Evolutionary conservation across 2,329 filamentous ascomycete species (phyloP).

Genomic region (Nemania serpens): DNA sequence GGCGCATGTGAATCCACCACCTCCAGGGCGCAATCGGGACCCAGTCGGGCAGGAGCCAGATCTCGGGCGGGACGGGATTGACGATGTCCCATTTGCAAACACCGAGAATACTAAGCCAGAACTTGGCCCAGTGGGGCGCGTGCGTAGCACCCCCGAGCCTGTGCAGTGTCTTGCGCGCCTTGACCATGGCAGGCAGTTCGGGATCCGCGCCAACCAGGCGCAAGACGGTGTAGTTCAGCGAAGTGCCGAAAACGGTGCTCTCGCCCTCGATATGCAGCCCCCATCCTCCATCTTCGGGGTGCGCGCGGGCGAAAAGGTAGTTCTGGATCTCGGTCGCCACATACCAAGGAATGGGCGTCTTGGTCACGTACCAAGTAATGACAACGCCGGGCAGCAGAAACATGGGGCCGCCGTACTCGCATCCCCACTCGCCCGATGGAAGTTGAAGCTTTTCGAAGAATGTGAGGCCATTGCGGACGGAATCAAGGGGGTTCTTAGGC

Average conservation of each 20-base stretch:
- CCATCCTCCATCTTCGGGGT: slow-evolving; percentile 94
- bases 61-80: slow-evolving; percentile 89
- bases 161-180: slow-evolving; percentile 81
- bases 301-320: slow-evolving; percentile 84
- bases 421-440: slow-evolving; percentile 89
- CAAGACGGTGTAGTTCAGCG: slow-evolving; percentile 83
- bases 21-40: slow-evolving; percentile 87
- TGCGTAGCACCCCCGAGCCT: slow-evolving; percentile 83
- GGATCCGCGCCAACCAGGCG: slow-evolving; percentile 81
- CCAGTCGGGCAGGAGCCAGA: slow-evolving; percentile 94
- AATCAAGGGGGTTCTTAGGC: slow-evolving; percentile 73
- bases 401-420: slow-evolving; percentile 97
- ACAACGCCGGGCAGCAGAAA: slow-evolving; percentile 88
- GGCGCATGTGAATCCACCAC: slow-evolving; percentile 99
- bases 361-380: slow-evolving; percentile 85
- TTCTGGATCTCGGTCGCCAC: slow-evolving; percentile 88
- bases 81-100: slow-evolving; percentile 89
- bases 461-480: slow-evolving; percentile 79
- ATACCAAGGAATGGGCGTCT: slow-evolving; percentile 80
- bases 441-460: slow-evolving; percentile 93
- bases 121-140: slow-evolving; percentile 95
- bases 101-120: slow-evolving; percentile 86
- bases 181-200: slow-evolving; percentile 83
- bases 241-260: slow-evolving; percentile 87
- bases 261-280: slow-evolving; percentile 93